phyloP scores from a whole-genome alignment of 345 rosid genomes.

The Erucastrum elatum region DNA sequence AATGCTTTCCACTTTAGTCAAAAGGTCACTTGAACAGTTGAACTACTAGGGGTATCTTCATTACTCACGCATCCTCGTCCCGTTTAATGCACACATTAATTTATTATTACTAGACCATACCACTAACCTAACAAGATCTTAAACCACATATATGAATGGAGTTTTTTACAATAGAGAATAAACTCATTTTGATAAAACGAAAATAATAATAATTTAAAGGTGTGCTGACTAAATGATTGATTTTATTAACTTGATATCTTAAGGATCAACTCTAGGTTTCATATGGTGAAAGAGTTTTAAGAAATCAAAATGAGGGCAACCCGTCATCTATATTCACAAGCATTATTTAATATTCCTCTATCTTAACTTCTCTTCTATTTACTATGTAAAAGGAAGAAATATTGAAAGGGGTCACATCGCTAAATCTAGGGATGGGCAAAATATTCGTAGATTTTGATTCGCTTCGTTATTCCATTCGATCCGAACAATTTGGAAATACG shows the following conservation, averaged over 20 bases:
- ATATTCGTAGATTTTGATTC: no score
- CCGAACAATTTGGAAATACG: no score
- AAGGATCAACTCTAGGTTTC: neutral
- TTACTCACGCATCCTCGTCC: conserved; percentile 26
- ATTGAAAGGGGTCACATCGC: neutral
- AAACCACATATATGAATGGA: neutral
- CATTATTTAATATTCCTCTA: neutral
- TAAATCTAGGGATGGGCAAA: no score
- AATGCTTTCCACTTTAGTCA: conserved; percentile 24
- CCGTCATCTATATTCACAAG: neutral
- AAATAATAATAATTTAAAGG: neutral
- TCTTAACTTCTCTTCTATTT: neutral
- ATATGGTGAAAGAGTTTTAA: neutral
- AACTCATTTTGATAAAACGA: neutral
- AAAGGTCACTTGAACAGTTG: conserved; percentile 34
- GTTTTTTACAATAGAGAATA: neutral
- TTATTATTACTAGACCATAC: neutral
- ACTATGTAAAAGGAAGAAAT: neutral
- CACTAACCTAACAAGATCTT: neutral
- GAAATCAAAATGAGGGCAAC: neutral
- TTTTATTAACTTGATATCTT: neutral
- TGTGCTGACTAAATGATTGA: neutral
- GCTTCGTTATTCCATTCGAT: no score
- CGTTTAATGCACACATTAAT: conserved; percentile 1
- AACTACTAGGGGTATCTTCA: conserved; percentile 19